These are phyloP conservation scores for Phytophthora pistaciae DNA, from an alignment of 352 stramenopile species.

Conservation along the genomic window DNA sequence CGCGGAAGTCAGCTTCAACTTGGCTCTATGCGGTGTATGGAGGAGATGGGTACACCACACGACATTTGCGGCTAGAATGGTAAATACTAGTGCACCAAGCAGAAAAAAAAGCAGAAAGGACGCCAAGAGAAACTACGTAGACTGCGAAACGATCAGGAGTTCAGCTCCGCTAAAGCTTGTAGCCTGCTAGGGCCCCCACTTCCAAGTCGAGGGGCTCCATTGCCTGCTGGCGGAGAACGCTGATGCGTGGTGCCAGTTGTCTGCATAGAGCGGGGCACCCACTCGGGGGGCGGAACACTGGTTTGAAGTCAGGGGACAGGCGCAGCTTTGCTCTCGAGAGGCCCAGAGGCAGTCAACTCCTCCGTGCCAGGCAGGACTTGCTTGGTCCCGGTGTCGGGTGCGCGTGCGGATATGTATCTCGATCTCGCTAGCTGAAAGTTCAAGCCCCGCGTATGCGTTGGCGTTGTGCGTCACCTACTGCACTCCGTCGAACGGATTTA, in stretches of 20 bases:
- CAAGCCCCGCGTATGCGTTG: background rate
- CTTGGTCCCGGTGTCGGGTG: background rate
- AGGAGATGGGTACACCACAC: background rate
- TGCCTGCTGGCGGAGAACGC: too few relatives aligned
- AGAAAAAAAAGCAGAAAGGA: constrained; percentile 24
- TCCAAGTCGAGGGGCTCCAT: too few relatives aligned
- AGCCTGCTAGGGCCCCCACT: too few relatives aligned
- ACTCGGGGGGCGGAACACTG: too few relatives aligned
- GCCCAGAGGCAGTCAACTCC: background rate
- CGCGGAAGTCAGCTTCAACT: constrained; percentile 21
- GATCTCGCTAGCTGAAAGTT: background rate
- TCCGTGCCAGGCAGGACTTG: background rate
- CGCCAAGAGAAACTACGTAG: background rate
- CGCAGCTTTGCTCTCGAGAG: background rate
- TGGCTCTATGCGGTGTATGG: background rate
- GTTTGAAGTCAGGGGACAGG: constrained; percentile 13
- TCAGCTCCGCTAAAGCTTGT: constrained; percentile 13
- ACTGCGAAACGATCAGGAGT: constrained; percentile 21
- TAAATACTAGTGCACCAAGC: constrained; percentile 4
- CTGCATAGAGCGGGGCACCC: constrained; percentile 16
- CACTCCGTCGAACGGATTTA: background rate
- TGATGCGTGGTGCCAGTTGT: background rate
- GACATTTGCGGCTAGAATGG: constrained; percentile 1
- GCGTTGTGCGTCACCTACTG: constrained; percentile 5
- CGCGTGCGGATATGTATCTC: background rate